Conservation (phyloP, 805 yeast species). For the Saccharomyces paradoxus region DNA sequence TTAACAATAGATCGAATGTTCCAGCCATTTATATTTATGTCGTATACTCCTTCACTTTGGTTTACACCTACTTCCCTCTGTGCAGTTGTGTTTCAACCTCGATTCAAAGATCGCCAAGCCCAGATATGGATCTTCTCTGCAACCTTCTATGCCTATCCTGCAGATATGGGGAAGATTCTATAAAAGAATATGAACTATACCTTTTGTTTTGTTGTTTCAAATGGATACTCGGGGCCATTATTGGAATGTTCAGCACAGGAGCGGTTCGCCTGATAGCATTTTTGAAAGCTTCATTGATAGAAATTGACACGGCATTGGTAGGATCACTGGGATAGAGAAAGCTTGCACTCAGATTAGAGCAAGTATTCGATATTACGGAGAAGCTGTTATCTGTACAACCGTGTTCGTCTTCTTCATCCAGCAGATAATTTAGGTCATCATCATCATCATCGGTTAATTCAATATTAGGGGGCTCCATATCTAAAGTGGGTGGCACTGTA, state of each 20-base stretch:
- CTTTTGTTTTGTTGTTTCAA: background rate
- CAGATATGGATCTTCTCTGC: background rate
- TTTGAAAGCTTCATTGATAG: constrained; percentile 12
- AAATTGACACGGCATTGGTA: background rate
- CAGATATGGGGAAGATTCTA: background rate
- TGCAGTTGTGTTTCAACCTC: background rate
- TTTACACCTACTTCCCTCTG: background rate
- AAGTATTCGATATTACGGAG: background rate
- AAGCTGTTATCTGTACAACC: constrained; percentile 5
- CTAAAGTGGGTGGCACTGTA: background rate
- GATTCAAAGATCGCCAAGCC: background rate
- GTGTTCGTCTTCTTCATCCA: constrained; percentile 12
- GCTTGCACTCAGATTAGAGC: background rate
- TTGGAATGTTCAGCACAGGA: background rate
- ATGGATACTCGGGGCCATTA: background rate
- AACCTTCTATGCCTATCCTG: background rate
- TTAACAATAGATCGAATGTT: background rate
- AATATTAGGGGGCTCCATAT: background rate
- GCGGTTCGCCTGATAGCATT: background rate
- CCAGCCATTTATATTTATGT: background rate
- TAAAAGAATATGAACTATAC: background rate
- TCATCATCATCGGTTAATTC: background rate
- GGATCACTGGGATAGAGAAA: background rate
- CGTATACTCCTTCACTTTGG: background rate
- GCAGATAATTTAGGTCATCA: constrained; percentile 18